Evolutionary conservation across 2,329 filamentous ascomycete genomes (phyloP).

Genomic region (Monosporascus sp.): DNA sequence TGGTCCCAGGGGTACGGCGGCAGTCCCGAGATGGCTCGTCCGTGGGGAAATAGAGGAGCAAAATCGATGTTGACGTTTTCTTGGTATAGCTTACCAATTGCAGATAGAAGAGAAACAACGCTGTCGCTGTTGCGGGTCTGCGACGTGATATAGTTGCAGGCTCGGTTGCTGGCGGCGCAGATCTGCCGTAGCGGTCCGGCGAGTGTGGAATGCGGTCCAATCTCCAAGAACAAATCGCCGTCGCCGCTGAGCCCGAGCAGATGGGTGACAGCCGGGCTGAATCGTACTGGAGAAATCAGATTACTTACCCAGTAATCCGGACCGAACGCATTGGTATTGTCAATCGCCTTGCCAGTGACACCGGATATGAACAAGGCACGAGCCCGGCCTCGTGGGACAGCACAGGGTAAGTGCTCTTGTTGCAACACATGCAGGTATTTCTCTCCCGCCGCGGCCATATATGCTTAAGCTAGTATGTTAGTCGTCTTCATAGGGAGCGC

Average conservation of each 20-base stretch:
- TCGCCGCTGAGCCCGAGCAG: conserved; percentile 9
- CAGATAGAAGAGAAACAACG: conserved; percentile 8
- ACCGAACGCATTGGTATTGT: conserved; percentile 7
- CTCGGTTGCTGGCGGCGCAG: conserved; percentile 8
- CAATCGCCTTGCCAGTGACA: conserved; percentile 25
- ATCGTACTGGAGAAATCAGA: conserved; percentile 23
- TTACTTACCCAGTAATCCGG: conserved; percentile 21
- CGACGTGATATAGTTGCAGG: conserved; percentile 13
- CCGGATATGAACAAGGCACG: conserved; percentile 10
- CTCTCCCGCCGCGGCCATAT: conserved; percentile 7
- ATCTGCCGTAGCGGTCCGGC: conserved; percentile 17
- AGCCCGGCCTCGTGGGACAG: background rate
- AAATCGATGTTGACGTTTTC: conserved; percentile 12
- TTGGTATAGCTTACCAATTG: conserved; percentile 14
- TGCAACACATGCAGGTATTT: conserved; percentile 7
- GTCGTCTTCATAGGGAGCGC: conserved; percentile 2
- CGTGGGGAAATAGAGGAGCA: conserved; percentile 7
- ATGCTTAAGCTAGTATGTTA: conserved; percentile 8
- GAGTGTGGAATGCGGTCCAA: conserved; percentile 18
- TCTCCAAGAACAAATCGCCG: conserved; percentile 14
- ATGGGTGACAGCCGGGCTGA: conserved; percentile 28
- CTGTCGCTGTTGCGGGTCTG: conserved; percentile 10
- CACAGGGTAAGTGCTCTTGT: conserved; percentile 6
- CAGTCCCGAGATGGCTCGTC: conserved; percentile 11
- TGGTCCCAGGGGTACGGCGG: conserved; percentile 15